Conservation (phyloP, 164 flowering plant genomes). For the Dillenia turbinata region DNA sequence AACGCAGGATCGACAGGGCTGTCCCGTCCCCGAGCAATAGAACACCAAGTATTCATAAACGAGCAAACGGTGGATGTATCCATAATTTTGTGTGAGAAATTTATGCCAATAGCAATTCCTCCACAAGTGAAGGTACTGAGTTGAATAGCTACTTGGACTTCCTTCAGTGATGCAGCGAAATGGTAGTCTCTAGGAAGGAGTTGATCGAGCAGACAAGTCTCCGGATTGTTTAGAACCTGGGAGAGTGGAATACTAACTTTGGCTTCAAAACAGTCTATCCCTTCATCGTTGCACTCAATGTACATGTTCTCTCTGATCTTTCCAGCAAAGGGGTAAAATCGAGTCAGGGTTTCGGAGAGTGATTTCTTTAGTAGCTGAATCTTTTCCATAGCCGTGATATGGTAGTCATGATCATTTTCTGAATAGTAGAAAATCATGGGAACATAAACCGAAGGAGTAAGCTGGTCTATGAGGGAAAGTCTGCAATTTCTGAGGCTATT, state of each 20-base stretch:
- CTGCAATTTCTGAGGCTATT: slow-evolving; percentile 22
- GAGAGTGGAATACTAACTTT: slow-evolving; percentile 11
- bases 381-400: not conserved
- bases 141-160: slow-evolving; percentile 30
- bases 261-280: slow-evolving; percentile 19
- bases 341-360: slow-evolving; percentile 20
- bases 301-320: slow-evolving; percentile 17
- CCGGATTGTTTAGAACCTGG: slow-evolving; percentile 12
- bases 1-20: no score
- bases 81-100: slow-evolving; percentile 39
- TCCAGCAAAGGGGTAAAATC: slow-evolving; percentile 39
- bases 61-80: slow-evolving; percentile 31
- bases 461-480: slow-evolving; percentile 46
- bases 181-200: slow-evolving; percentile 21
- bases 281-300: slow-evolving; percentile 34
- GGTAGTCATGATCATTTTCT: not conserved
- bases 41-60: slow-evolving; percentile 18
- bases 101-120: slow-evolving; percentile 48
- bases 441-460: slow-evolving; percentile 26
- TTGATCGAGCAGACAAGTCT: slow-evolving; percentile 13
- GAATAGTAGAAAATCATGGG: slow-evolving; percentile 36
- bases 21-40: no score
- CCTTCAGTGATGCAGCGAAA: not conserved
- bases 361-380: slow-evolving; percentile 14
- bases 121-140: slow-evolving; percentile 44